Evolutionary conservation across 768 basidiomycete genomes (phyloP).

Genomic region (Paxillus ammoniavirescens): DNA sequence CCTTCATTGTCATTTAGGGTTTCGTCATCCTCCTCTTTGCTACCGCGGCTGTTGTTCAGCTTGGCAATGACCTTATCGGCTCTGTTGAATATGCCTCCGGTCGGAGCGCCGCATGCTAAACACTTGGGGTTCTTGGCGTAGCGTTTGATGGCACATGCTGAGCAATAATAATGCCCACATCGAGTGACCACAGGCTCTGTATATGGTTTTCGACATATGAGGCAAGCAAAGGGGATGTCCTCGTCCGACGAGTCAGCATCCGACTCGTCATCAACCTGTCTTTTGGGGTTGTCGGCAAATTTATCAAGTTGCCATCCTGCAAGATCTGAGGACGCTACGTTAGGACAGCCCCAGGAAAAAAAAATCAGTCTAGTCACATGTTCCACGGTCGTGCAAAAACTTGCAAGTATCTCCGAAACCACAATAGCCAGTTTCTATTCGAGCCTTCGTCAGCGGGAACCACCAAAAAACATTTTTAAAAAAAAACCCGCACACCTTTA

Average conservation of each 20-base stretch:
- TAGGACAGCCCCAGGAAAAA: conserved; percentile 6
- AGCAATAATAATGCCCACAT: conserved; percentile 97
- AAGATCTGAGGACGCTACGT: conserved; percentile 57
- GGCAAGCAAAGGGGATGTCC: conserved; percentile 97
- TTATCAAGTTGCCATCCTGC: conserved; percentile 99
- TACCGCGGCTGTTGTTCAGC: conserved; percentile 69
- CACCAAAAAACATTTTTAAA: neutral
- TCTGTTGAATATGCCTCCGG: conserved; percentile 94
- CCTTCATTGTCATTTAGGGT: conserved; percentile 37
- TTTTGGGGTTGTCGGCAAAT: conserved; percentile 74
- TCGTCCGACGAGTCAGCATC: conserved; percentile 75
- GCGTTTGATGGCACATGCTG: conserved; percentile 91
- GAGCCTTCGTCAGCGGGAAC: conserved; percentile 9
- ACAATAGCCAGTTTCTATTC: conserved; percentile 93
- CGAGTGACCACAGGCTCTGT: conserved; percentile 94
- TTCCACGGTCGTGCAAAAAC: conserved; percentile 97
- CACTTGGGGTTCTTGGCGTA: conserved; percentile 95
- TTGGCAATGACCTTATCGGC: conserved; percentile 92
- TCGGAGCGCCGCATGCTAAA: conserved; percentile 88
- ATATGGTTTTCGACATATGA: conserved; percentile 93
- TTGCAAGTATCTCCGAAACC: conserved; percentile 99
- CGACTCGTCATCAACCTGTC: conserved; percentile 52
- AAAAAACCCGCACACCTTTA: conserved; percentile 75
- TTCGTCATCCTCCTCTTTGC: conserved; percentile 46
- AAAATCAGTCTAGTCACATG: conserved; percentile 55